These are phyloP conservation scores for Phialocephala subalpina DNA, from an alignment of 2,329 filamentous ascomycete species.

Conservation along the genomic window DNA sequence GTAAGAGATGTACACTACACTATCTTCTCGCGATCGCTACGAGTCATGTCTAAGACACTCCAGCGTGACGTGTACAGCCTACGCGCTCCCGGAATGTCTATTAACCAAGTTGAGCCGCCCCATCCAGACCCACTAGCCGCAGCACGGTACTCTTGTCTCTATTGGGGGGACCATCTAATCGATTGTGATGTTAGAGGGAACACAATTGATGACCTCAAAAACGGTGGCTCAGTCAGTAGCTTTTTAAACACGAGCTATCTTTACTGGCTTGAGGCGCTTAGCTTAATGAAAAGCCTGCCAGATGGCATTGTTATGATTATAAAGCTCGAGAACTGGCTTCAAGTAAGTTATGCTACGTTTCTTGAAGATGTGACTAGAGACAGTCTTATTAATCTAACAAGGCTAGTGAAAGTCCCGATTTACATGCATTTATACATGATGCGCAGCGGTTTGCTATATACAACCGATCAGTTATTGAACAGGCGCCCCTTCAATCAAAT, in stretches of 20 bases:
- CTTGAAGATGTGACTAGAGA: neutral
- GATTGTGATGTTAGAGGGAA: slow-evolving; percentile 25
- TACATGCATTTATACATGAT: slow-evolving; percentile 30
- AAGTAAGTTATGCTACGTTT: slow-evolving; percentile 16
- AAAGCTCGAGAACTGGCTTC: slow-evolving; percentile 33
- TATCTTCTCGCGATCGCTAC: slow-evolving; percentile 48
- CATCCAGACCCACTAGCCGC: slow-evolving; percentile 40
- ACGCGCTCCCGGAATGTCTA: slow-evolving; percentile 30
- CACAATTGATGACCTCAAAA: slow-evolving; percentile 20
- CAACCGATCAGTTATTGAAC: slow-evolving; percentile 38
- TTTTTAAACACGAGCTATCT: slow-evolving; percentile 25
- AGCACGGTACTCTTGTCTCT: slow-evolving; percentile 41
- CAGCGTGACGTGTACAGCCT: slow-evolving; percentile 48
- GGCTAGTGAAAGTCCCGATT: slow-evolving; percentile 15
- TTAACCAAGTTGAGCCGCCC: slow-evolving; percentile 37
- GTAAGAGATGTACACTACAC: slow-evolving; percentile 38
- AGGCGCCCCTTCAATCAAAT: slow-evolving; percentile 46
- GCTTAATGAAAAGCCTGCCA: slow-evolving; percentile 34
- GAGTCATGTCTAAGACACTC: slow-evolving; percentile 43
- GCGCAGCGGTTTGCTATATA: slow-evolving; percentile 25
- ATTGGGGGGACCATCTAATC: slow-evolving; percentile 47
- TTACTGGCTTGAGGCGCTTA: slow-evolving; percentile 33
- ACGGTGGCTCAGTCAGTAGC: slow-evolving; percentile 14
- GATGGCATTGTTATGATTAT: slow-evolving; percentile 31
- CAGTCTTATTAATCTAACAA: slow-evolving; percentile 15